These are phyloP conservation scores for Ilyonectria robusta DNA, from an alignment of 2,329 filamentous ascomycete species.

Conservation along the genomic window DNA sequence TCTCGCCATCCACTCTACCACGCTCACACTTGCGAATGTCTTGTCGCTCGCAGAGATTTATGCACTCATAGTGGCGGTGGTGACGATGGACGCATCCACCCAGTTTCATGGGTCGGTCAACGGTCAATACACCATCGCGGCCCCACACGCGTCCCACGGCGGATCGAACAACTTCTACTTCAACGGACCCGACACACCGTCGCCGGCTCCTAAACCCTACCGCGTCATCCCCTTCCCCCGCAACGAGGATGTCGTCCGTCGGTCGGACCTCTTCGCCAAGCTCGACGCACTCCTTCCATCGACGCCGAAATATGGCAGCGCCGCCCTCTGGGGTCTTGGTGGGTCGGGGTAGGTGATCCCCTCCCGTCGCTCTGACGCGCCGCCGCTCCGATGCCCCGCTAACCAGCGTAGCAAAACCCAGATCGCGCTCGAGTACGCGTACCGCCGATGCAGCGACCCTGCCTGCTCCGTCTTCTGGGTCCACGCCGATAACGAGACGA, in stretches of 20 bases:
- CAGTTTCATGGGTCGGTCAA: too few relatives aligned
- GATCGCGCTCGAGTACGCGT: neutral
- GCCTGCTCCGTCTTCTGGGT: conserved; percentile 55
- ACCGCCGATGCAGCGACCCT: conserved; percentile 4
- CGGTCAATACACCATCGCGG: too few relatives aligned
- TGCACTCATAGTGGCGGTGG: too few relatives aligned
- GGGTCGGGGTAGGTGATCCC: conserved; percentile 35
- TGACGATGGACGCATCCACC: too few relatives aligned
- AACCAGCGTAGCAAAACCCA: neutral
- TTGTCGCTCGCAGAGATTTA: too few relatives aligned
- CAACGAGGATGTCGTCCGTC: conserved; percentile 33
- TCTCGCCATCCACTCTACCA: too few relatives aligned
- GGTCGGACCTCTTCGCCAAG: conserved; percentile 13
- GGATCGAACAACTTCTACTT: too few relatives aligned
- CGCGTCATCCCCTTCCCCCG: conserved; percentile 31
- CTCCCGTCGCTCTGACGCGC: conserved; percentile 25
- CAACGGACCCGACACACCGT: too few relatives aligned
- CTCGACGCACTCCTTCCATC: conserved; percentile 28
- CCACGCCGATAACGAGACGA: conserved; percentile 51
- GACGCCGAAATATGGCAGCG: conserved; percentile 8
- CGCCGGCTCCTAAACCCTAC: neutral
- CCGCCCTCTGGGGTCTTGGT: conserved; percentile 34
- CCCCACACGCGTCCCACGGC: too few relatives aligned
- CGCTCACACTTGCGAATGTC: too few relatives aligned
- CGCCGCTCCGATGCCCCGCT: too few relatives aligned